Conservation (phyloP, 345 rosid genomes). For the Acer negundo region DNA sequence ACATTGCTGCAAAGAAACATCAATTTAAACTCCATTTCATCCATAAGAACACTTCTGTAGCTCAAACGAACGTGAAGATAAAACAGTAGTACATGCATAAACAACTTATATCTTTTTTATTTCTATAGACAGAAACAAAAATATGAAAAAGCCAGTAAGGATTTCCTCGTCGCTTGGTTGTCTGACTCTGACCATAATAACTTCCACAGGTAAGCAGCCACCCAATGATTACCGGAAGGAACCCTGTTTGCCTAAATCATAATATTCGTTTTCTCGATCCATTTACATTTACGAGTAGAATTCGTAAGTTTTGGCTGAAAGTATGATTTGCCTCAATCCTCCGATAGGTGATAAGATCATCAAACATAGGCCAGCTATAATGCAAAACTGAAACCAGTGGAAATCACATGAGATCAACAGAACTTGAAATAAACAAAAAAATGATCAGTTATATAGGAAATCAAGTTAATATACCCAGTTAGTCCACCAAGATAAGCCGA, state of each 20-base stretch:
- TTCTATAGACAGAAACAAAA: background rate
- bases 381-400: too few relatives aligned
- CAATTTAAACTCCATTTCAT: background rate
- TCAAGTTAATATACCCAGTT: too few relatives aligned
- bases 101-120: background rate
- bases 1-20: background rate
- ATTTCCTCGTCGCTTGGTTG: background rate
- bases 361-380: too few relatives aligned
- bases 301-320: too few relatives aligned
- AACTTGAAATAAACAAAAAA: too few relatives aligned
- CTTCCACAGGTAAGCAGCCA: background rate
- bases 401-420: too few relatives aligned
- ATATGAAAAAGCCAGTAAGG: background rate
- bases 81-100: background rate
- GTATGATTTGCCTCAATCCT: too few relatives aligned
- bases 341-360: too few relatives aligned
- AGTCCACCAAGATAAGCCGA: too few relatives aligned
- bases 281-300: slow-evolving; percentile 23
- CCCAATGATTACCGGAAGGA: background rate
- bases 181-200: background rate
- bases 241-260: background rate
- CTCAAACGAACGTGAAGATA: background rate
- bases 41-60: background rate
- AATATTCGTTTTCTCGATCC: background rate
- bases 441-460: too few relatives aligned